Conservation (phyloP, 2,329 filamentous ascomycete genomes). For the Exserohilum turcica region DNA sequence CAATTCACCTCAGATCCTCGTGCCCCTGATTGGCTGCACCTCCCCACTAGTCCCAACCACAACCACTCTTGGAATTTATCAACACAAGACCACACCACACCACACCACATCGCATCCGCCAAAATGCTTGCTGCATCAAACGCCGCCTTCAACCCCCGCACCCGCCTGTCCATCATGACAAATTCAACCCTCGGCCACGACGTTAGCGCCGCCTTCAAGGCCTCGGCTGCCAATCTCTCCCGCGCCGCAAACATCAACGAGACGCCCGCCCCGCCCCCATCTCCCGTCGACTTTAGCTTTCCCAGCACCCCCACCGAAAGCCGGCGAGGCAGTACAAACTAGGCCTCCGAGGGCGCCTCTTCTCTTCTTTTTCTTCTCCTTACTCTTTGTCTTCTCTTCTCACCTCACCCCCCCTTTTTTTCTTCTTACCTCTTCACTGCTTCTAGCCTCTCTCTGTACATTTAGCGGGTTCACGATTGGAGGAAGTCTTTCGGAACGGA, state of each 20-base stretch:
- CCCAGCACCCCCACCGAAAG: conserved; percentile 37
- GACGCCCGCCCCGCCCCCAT: conserved; percentile 49
- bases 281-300: conserved; percentile 50
- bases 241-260: conserved; percentile 41
- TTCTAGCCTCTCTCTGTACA: too few relatives aligned
- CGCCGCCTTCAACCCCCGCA: conserved; percentile 42
- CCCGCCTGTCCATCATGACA: conserved; percentile 50
- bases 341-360: background rate
- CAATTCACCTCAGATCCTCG: conserved; percentile 19
- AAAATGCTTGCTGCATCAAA: conserved; percentile 38
- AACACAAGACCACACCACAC: conserved; percentile 1
- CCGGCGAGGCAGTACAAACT: conserved; percentile 8
- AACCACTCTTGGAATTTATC: background rate
- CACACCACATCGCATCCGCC: conserved; percentile 5
- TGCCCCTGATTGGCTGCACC: background rate
- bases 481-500: too few relatives aligned
- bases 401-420: too few relatives aligned
- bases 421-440: background rate
- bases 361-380: background rate
- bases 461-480: too few relatives aligned
- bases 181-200: conserved; percentile 49
- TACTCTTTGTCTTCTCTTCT: background rate
- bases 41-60: background rate
- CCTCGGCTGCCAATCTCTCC: conserved; percentile 34
- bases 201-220: conserved; percentile 49